Evolutionary conservation across 164 flowering plant species (phyloP).

Genomic region (Cinnamomum micranthum): DNA sequence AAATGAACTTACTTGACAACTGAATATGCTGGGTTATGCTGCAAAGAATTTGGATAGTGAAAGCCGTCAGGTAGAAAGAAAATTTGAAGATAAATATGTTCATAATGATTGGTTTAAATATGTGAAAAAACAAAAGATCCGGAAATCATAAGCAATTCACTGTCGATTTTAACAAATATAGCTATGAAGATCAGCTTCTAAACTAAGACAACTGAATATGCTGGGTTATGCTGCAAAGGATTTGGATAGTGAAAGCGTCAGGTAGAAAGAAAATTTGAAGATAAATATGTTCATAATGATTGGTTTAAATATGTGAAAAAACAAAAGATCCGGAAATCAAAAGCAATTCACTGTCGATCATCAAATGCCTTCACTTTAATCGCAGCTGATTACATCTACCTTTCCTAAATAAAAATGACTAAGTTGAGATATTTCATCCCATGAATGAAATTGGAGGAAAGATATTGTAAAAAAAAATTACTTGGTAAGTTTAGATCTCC

Average conservation of each 20-base stretch:
- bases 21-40: slow-evolving; percentile 78
- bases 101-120: no score
- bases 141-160: no score
- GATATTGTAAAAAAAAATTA: no score
- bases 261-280: neutral
- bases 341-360: no score
- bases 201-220: slow-evolving; percentile 63
- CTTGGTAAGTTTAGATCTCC: neutral
- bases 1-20: slow-evolving; percentile 65
- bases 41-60: slow-evolving; percentile 58
- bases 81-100: neutral
- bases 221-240: slow-evolving; percentile 77
- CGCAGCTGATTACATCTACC: no score
- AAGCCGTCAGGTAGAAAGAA: neutral
- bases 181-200: neutral
- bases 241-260: slow-evolving; percentile 25
- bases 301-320: no score
- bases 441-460: no score
- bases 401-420: no score
- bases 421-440: no score
- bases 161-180: neutral
- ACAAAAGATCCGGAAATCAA: no score
- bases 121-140: no score
- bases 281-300: neutral
- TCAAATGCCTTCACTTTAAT: no score